phyloP scores from a whole-genome alignment of 306 rosid genomes.

The Trichosanthes truncata region DNA sequence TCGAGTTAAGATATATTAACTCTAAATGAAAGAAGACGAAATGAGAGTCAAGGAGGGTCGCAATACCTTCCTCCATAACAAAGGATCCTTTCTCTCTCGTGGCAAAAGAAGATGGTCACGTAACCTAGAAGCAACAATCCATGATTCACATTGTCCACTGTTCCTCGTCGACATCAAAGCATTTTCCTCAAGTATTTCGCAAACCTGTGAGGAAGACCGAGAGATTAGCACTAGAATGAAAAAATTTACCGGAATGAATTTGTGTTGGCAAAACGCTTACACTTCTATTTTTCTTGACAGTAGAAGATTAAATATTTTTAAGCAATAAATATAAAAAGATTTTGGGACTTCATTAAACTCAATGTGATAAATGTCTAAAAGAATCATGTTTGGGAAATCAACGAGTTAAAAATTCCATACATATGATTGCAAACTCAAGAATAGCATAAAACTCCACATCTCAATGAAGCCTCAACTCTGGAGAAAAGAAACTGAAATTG shows the following conservation, averaged over 20 bases:
- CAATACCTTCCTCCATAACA: conserved; percentile 71
- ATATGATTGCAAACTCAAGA: neutral
- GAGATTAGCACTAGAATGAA: neutral
- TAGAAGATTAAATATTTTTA: neutral
- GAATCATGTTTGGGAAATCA: neutral
- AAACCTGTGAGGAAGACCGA: conserved; percentile 39
- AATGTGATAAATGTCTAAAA: neutral
- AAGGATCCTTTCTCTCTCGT: conserved; percentile 70
- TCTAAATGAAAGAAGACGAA: neutral
- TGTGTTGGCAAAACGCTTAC: neutral
- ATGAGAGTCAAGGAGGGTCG: conserved; percentile 9
- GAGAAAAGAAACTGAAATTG: neutral
- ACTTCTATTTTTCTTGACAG: neutral
- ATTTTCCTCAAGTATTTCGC: conserved; percentile 88
- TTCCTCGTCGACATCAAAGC: conserved; percentile 52
- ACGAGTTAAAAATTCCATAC: neutral
- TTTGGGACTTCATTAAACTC: neutral
- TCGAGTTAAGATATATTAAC: neutral
- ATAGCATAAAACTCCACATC: neutral
- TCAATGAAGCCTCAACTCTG: neutral
- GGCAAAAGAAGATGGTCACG: conserved; percentile 89
- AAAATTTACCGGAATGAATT: neutral
- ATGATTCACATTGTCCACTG: conserved; percentile 55
- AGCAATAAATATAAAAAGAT: neutral
- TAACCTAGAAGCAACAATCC: conserved; percentile 81